Evolutionary conservation across 2,329 filamentous ascomycete genomes (phyloP).

Genomic region (Bertia moriformis): DNA sequence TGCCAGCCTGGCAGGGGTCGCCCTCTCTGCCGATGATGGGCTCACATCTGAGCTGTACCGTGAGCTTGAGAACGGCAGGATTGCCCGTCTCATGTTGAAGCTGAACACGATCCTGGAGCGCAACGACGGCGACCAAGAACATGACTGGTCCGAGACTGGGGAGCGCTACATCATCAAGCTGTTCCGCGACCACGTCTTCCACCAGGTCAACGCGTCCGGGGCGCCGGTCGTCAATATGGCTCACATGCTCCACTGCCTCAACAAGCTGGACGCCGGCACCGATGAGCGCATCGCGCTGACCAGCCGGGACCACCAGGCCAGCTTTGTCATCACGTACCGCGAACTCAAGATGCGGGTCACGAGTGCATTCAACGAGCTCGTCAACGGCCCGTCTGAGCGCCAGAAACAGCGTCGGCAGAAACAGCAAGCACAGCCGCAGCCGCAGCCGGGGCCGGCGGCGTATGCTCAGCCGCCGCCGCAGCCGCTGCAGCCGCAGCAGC

Average conservation of each 20-base stretch:
- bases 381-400: constrained; percentile 9
- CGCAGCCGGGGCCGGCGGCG: too few species aligned
- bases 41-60: constrained; percentile 56
- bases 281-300: constrained; percentile 77
- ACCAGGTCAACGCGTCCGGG: constrained; percentile 77
- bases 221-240: constrained; percentile 74
- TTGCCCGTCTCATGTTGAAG: constrained; percentile 69
- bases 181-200: constrained; percentile 93
- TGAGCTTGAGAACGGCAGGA: constrained; percentile 79
- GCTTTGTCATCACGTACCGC: constrained; percentile 77
- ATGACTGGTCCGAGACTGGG: constrained; percentile 78
- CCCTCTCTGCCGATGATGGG: constrained; percentile 66
- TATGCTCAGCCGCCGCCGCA: too few species aligned
- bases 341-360: constrained; percentile 61
- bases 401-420: background rate
- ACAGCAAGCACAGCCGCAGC: background rate
- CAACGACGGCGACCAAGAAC: constrained; percentile 66
- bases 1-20: constrained; percentile 57
- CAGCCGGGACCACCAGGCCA: constrained; percentile 79
- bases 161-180: constrained; percentile 86
- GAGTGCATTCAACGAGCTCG: constrained; percentile 41
- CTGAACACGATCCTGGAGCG: constrained; percentile 80
- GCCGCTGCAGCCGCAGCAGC: too few species aligned
- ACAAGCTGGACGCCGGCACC: constrained; percentile 79
- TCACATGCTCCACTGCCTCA: constrained; percentile 74